Base-by-base conservation (phyloP, 148 eudicot species). In the Hydrangea macrophylla region DNA sequence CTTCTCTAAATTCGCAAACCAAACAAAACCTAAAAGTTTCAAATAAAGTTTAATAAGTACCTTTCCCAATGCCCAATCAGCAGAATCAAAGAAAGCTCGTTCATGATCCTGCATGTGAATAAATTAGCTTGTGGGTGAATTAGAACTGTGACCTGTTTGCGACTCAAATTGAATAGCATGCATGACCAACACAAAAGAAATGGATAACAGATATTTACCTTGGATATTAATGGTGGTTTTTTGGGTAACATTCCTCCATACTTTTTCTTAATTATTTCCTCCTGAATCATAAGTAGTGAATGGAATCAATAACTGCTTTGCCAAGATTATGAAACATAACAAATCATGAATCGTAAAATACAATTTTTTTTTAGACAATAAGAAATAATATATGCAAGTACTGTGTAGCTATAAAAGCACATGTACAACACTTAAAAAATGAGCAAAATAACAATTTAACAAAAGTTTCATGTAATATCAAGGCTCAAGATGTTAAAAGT, bases 41-140 rank as follows among this genome's bases (percentile, higher is more conserved):
- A 42, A 55, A 7, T 13, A 70, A 55, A 55, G 24, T 26, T 25
- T 31, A 45, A 48, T 12, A 24, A 36, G 24, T 86, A 92, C 98
- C 96, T 89, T 92, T 62, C 89, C 90, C 50, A 92, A 65, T 55
- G 96, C 98, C 98, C 98, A 92, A 70, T 92, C 98, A 42, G 98
- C 98, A 40, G 98, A 92, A 78, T 92, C 98, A 39, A 92, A 92
- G 42, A 81, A 92, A n/a, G 98, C 98, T 37, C 82, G 90, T 71
- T 92, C 98, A 75, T 90, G 88, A 60, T 92, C 98, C 98, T 92
- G 83, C 25, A 44, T 62, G 45, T 31, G 50, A 44, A 69, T 30
- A 40, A 64, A 62, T 28, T 61, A 53, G 12, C 15, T 56, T 66
- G 27, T 25, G 31, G 33, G 28, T 10, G 22, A 30, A 60, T 57